Percentiles rank a stretch among this genome's conserved stretches.
These are phyloP conservation scores for Aspergillus sp. DNA, from an alignment of 2,329 filamentous ascomycete genomes.

Conservation along the genomic window DNA sequence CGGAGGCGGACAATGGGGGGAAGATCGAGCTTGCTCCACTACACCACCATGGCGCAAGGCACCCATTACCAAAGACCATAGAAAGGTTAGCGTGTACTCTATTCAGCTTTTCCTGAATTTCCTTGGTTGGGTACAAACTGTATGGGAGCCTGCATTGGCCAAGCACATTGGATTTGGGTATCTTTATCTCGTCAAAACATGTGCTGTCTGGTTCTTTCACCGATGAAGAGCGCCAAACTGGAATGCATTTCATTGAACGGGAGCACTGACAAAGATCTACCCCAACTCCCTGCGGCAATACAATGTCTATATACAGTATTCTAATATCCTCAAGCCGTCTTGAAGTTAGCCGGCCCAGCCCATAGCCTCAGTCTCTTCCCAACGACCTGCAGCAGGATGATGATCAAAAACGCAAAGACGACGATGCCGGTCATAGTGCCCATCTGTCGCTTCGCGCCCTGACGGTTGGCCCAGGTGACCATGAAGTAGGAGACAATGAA, in stretches of 20 bases:
- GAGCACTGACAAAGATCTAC: not conserved
- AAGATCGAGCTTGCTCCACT: no score
- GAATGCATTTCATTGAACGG: not conserved
- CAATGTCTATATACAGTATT: not conserved
- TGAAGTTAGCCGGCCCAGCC: constrained; percentile 37
- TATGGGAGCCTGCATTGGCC: no score
- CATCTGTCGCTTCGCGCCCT: constrained; percentile 47
- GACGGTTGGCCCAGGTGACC: constrained; percentile 48
- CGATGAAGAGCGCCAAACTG: not conserved
- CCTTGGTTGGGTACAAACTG: no score
- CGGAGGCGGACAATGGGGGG: no score
- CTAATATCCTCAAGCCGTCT: constrained; percentile 11
- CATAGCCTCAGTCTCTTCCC: constrained; percentile 39
- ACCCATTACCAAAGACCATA: no score
- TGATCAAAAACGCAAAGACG: constrained; percentile 35
- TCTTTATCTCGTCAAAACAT: not conserved
- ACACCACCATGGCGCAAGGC: no score
- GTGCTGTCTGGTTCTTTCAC: not conserved
- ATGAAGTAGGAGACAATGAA: constrained; percentile 56
- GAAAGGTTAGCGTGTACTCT: no score
- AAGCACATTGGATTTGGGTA: no score
- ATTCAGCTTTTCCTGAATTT: no score
- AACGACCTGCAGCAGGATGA: constrained; percentile 35
- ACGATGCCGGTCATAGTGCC: constrained; percentile 49
- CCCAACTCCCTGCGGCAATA: not conserved